These are phyloP conservation scores for Colletotrichum australisinense DNA, from an alignment of 2,329 filamentous ascomycete genomes.

Conservation along the genomic window DNA sequence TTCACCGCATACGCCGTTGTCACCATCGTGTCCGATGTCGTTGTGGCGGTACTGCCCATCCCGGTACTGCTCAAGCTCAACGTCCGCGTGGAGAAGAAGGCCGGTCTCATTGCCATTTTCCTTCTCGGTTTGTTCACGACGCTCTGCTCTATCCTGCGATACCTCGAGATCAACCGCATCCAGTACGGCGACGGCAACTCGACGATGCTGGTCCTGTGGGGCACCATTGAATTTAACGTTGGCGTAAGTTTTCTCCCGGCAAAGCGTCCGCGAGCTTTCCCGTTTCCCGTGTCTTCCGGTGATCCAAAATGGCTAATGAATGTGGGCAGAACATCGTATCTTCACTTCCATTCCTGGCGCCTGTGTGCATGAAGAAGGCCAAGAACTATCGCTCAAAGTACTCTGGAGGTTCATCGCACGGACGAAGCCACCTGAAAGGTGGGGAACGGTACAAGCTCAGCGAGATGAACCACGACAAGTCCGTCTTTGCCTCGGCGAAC, in stretches of 20 bases:
- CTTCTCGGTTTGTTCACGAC: conserved; percentile 66
- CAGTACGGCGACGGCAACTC: conserved; percentile 64
- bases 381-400: conserved; percentile 54
- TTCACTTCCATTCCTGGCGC: conserved; percentile 57
- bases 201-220: conserved; percentile 67
- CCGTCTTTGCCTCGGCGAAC: conserved; percentile 42
- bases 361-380: conserved; percentile 55
- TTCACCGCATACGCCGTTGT: conserved; percentile 64
- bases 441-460: conserved; percentile 51
- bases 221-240: conserved; percentile 67
- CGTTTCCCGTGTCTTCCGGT: background rate
- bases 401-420: conserved; percentile 42
- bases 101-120: conserved; percentile 63
- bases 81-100: conserved; percentile 59
- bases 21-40: conserved; percentile 62
- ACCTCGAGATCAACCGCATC: conserved; percentile 62
- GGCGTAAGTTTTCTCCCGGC: conserved; percentile 52
- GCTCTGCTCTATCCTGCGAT: conserved; percentile 63
- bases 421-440: conserved; percentile 39
- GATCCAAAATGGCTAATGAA: background rate
- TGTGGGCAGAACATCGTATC: conserved; percentile 56
- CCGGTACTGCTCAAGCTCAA: conserved; percentile 61
- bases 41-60: conserved; percentile 62
- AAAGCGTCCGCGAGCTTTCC: background rate
- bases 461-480: conserved; percentile 48